A percentile compares a stretch with the other conserved stretches of the same genome.
phyloP scores from a whole-genome alignment of 371 early-diverging fungal species.

The Fennellomyces sp. region DNA sequence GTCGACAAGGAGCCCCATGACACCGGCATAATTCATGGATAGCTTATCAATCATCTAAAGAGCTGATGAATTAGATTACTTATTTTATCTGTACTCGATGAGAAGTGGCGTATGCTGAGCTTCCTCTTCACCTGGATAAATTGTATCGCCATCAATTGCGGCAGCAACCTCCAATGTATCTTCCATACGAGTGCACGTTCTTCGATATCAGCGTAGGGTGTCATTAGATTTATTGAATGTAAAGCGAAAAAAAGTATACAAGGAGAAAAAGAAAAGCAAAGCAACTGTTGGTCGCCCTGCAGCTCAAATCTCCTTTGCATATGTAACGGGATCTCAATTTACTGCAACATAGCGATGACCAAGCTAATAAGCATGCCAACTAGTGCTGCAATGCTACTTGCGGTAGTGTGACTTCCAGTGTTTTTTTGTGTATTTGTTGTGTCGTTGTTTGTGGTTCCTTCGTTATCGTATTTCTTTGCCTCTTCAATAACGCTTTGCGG shows the following conservation, averaged over 20 bases:
- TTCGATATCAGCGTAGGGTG: too few species aligned
- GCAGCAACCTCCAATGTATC: neutral
- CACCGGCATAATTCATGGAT: conserved; percentile 16
- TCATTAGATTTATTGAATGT: too few species aligned
- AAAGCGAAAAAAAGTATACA: too few species aligned
- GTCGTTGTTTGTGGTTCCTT: neutral
- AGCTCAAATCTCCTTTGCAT: too few species aligned
- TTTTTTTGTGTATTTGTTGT: too few species aligned
- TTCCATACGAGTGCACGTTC: neutral
- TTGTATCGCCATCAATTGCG: neutral
- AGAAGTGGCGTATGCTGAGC: too few species aligned
- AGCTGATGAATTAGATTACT: neutral
- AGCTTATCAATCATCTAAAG: conserved; percentile 26
- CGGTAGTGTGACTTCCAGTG: neutral
- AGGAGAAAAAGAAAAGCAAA: too few species aligned
- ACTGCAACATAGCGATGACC: too few species aligned
- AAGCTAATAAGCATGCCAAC: neutral
- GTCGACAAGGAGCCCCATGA: conserved; percentile 15
- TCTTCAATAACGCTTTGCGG: conserved; percentile 11
- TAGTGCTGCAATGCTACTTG: neutral
- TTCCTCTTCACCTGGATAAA: neutral
- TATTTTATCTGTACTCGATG: too few species aligned
- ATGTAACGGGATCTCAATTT: too few species aligned
- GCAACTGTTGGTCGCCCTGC: too few species aligned
- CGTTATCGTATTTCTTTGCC: conserved; percentile 2